Evolutionary conservation across 768 basidiomycete genomes (phyloP).

Genomic region (Calocybe cyanea): DNA sequence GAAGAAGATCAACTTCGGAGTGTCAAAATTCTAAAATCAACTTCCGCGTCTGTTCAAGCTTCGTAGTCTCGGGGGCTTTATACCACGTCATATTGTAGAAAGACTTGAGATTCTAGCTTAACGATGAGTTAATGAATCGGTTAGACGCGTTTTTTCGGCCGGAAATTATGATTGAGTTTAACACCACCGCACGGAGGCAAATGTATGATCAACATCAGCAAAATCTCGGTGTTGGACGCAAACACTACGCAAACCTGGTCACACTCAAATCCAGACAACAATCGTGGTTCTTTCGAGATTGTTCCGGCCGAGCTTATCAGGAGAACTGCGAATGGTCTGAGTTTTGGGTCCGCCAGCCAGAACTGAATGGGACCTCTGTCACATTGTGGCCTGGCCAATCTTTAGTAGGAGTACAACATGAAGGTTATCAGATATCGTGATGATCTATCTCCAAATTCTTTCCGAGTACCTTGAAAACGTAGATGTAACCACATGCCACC

Average conservation of each 20-base stretch:
- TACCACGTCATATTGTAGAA: no score
- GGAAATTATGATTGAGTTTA: slow-evolving; percentile 7
- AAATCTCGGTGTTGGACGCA: slow-evolving; percentile 7
- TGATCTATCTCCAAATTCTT: slow-evolving; percentile 27
- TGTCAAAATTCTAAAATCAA: slow-evolving; percentile 20
- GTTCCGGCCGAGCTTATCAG: no score
- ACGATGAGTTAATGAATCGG: no score
- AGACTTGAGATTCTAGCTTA: no score
- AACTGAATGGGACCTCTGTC: background rate
- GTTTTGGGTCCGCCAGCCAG: no score
- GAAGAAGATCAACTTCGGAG: slow-evolving; percentile 11
- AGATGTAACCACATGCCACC: slow-evolving; percentile 11
- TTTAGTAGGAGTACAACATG: slow-evolving; percentile 5
- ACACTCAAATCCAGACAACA: background rate
- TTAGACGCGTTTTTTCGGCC: background rate
- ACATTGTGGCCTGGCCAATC: slow-evolving; percentile 5
- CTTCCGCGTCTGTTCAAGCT: slow-evolving; percentile 8
- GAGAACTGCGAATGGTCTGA: no score
- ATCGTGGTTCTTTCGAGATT: no score
- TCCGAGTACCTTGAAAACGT: slow-evolving; percentile 8
- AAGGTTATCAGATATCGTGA: slow-evolving; percentile 34
- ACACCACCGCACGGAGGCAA: slow-evolving; percentile 9
- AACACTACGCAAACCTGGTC: slow-evolving; percentile 1
- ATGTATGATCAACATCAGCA: slow-evolving; percentile 6
- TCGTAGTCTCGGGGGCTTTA: no score